Evolutionary conservation across 1,284 basidiomycete species (phyloP), one percentile per base, ranked within the genome.

Genomic region (Caloboletus inedulis): DNA sequence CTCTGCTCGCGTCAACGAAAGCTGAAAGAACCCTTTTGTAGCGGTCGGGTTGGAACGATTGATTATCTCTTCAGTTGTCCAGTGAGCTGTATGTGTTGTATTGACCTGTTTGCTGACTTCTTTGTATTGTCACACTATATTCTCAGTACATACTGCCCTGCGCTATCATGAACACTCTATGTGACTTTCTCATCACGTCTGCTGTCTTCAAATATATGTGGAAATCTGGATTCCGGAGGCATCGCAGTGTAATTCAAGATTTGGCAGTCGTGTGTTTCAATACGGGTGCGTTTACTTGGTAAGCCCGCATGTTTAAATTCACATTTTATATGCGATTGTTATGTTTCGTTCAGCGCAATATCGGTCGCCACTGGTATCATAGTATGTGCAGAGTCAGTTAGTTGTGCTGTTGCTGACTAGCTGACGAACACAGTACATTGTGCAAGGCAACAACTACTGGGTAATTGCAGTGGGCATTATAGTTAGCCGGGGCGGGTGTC

Each of bases 231-330:
- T 59, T 61, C 19, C 59, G 56, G 13, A 51, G 34, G 25, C 36
- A 31, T 31, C 49, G 52, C 6, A 56, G 27, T 4, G n/a, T 36
- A 5, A 50, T 59, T n/a, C 56, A 43, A 25, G 58, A 61, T 34
- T 7, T 59, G 37, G 58, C 58, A 2, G 13, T 59, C 3, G 25
- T 59, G 10, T 59, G 40, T 14, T 49, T 61, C 12, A 55, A 55
- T 19, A 59, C 46, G 30, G 56, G 58, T 16, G 34, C 29, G 4
- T 49, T 59, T 16, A 59, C 55, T n/a, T 61, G 55, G 58, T 61
- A 30, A 42, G 46, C n/a, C 6, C 2, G 1, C 4, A 3, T 4
- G 3, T 21, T 34, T 16, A 2, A 16, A 8, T 18, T 2, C n/a
- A n/a, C n/a, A 16, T 0, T 19, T 34, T 23, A 9, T 12, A 7